phyloP scores from a whole-genome alignment of 73 alveolate species.

The Urostyla sp. region DNA sequence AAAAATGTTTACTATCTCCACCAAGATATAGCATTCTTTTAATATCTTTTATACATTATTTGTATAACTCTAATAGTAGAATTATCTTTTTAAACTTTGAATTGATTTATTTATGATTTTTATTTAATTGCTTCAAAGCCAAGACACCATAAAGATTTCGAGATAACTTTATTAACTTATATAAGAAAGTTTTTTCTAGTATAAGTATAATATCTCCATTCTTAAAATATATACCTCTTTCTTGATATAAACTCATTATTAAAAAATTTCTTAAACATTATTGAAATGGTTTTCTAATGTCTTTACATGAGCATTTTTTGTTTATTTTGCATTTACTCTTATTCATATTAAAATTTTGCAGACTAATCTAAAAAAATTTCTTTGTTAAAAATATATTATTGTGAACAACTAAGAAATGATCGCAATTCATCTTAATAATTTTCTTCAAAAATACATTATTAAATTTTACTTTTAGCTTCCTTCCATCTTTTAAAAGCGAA shows the following conservation, averaged over 20 bases:
- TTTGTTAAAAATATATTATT: no score
- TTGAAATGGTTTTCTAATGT: conserved; percentile 1
- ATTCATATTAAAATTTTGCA: no score
- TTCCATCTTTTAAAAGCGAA: no score
- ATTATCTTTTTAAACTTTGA: background rate
- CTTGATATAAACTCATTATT: conserved; percentile 14
- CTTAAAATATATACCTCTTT: conserved; percentile 23
- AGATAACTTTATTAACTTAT: conserved; percentile 1
- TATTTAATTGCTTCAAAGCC: background rate
- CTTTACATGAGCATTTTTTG: background rate
- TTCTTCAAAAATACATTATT: no score
- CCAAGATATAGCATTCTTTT: conserved; percentile 3
- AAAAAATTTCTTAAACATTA: background rate
- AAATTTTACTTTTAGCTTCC: no score
- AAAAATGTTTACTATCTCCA: conserved; percentile 9
- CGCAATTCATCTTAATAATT: no score
- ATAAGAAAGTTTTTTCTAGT: background rate
- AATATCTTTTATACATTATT: background rate
- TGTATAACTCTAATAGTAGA: background rate
- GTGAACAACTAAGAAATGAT: no score
- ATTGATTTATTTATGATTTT: background rate
- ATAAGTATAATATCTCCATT: conserved; percentile 16
- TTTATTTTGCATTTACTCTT: background rate
- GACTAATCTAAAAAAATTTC: no score
- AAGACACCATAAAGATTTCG: conserved; percentile 21